A percentile compares a stretch with the other conserved stretches of the same genome.
Conservation (phyloP, 2,329 filamentous ascomycete species). For the Penicillium sp. region DNA sequence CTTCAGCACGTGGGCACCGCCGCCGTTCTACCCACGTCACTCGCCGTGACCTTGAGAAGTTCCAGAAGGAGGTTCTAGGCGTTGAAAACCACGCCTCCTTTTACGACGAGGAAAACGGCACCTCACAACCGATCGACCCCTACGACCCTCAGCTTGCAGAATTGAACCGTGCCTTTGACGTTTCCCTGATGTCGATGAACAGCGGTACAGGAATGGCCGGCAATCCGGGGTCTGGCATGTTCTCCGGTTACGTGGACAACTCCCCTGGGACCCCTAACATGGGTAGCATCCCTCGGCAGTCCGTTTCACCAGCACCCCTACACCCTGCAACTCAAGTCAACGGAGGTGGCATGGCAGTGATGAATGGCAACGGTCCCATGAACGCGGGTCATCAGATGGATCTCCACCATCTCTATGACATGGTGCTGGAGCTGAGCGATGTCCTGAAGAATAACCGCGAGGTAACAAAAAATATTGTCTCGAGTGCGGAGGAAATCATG, state of each 20-base stretch:
- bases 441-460: constrained; percentile 52
- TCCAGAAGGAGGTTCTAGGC: constrained; percentile 37
- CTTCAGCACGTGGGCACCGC: constrained; percentile 40
- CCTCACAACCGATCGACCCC: constrained; percentile 19
- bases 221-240: constrained; percentile 31
- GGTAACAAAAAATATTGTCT: constrained; percentile 50
- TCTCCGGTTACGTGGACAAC: constrained; percentile 35
- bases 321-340: constrained; percentile 35
- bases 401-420: constrained; percentile 51
- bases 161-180: constrained; percentile 37
- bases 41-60: constrained; percentile 39
- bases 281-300: constrained; percentile 33
- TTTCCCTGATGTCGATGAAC: constrained; percentile 38
- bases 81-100: constrained; percentile 30
- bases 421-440: constrained; percentile 51
- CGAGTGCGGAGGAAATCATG: constrained; percentile 51
- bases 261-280: constrained; percentile 31
- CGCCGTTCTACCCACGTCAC: constrained; percentile 45
- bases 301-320: constrained; percentile 34
- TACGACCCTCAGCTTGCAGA: constrained; percentile 34
- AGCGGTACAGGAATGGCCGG: constrained; percentile 29
- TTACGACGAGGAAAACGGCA: constrained; percentile 31
- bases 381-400: constrained; percentile 55
- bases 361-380: constrained; percentile 42
- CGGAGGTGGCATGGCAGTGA: constrained; percentile 38